A percentile compares a stretch with the other conserved stretches of the same genome.
Evolutionary conservation across 139 green algal species (phyloP).

Genomic region (Chlorella sp.): DNA sequence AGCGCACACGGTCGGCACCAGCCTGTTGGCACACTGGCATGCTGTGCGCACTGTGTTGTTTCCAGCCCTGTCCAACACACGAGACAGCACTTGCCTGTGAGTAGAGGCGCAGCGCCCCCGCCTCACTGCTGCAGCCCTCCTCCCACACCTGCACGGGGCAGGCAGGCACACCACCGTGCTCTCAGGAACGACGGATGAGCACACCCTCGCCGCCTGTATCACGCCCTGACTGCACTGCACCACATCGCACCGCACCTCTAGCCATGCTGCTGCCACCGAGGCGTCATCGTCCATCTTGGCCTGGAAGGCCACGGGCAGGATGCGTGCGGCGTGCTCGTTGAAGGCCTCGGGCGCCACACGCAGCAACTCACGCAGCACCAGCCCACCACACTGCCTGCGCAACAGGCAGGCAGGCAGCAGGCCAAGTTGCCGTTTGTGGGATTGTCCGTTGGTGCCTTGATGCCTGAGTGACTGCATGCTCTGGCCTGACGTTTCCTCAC

Average conservation of each 20-base stretch:
- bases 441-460: no score
- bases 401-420: no score
- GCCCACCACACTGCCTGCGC: conserved; percentile 32
- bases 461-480: no score
- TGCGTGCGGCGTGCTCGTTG: conserved; percentile 22
- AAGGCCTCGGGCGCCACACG: conserved; percentile 51
- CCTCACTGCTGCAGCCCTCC: conserved; percentile 53
- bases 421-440: neutral
- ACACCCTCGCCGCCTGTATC: neutral
- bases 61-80: no score
- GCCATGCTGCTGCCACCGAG: conserved; percentile 56
- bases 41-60: no score
- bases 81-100: neutral
- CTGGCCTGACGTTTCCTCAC: neutral
- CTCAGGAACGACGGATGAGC: no score
- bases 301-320: conserved; percentile 56
- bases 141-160: conserved; percentile 51
- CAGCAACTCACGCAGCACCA: conserved; percentile 65
- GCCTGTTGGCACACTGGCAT: conserved; percentile 4
- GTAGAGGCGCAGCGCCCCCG: conserved; percentile 57
- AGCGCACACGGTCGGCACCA: no score
- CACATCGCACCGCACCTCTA: conserved; percentile 22
- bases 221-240: neutral
- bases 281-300: conserved; percentile 49
- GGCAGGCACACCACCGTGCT: neutral